Conservation (phyloP, 1,284 basidiomycete genomes). For the Cutaneotrichosporon spelunceum region DNA sequence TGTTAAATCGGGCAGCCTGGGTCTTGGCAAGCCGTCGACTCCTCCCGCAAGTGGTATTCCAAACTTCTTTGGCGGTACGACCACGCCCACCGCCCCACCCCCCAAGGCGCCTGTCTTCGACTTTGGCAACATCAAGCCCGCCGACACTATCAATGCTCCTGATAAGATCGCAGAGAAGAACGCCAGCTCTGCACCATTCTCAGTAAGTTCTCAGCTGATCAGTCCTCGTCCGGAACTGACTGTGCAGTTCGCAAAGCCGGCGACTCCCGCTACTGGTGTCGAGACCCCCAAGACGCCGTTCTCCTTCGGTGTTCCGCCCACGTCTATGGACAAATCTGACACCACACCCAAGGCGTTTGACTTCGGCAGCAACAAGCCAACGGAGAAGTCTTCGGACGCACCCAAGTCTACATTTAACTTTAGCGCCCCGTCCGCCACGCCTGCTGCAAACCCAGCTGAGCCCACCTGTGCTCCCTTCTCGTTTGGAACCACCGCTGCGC, state of each 20-base stretch:
- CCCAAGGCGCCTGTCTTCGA: slow-evolving; percentile 28
- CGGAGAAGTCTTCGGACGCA: slow-evolving; percentile 16
- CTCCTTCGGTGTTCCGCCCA: slow-evolving; percentile 24
- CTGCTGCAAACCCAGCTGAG: slow-evolving; percentile 15
- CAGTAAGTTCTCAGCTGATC: neutral
- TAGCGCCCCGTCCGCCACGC: slow-evolving; percentile 14
- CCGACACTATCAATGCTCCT: slow-evolving; percentile 6
- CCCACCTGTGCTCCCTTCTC: slow-evolving; percentile 17
- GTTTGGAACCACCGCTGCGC: slow-evolving; percentile 21
- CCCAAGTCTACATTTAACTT: slow-evolving; percentile 25
- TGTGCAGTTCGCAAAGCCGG: slow-evolving; percentile 13
- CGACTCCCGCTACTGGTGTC: slow-evolving; percentile 14
- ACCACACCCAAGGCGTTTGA: slow-evolving; percentile 27
- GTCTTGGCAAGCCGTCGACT: slow-evolving; percentile 35
- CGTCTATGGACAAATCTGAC: slow-evolving; percentile 20
- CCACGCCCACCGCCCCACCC: slow-evolving; percentile 16
- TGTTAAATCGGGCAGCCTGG: slow-evolving; percentile 19
- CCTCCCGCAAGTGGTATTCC: slow-evolving; percentile 18
- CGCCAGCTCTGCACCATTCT: neutral
- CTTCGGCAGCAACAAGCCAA: slow-evolving; percentile 21
- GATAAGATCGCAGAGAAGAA: neutral
- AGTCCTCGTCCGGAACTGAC: neutral
- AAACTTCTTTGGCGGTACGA: slow-evolving; percentile 19
- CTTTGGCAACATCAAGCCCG: slow-evolving; percentile 32
- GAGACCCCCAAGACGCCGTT: slow-evolving; percentile 17